Conservation (phyloP, 345 rosid species). For the Syzygium oleosum region DNA sequence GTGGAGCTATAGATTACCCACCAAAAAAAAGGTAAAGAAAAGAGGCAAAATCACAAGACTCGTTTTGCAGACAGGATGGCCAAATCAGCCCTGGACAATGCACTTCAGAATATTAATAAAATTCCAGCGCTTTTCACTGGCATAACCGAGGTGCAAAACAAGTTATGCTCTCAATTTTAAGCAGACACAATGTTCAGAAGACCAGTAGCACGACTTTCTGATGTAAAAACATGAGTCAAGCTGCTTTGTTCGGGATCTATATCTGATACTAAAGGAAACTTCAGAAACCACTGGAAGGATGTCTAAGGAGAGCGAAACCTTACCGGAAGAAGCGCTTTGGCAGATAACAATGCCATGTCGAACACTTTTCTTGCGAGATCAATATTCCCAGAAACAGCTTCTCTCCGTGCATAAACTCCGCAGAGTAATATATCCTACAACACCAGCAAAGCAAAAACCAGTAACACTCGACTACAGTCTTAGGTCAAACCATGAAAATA, state of each 20-base stretch:
- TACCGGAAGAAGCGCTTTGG: conserved; percentile 65
- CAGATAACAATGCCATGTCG: conserved; percentile 86
- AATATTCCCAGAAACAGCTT: conserved; percentile 75
- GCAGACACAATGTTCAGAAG: neutral
- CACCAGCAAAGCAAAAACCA: conserved; percentile 3
- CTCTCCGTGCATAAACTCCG: conserved; percentile 92
- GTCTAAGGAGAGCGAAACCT: neutral
- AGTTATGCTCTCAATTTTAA: neutral
- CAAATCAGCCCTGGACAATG: neutral
- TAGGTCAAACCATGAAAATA: neutral
- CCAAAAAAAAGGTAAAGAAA: neutral
- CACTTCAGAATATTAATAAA: neutral
- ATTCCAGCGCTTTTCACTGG: neutral
- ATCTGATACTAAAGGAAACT: neutral
- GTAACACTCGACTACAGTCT: neutral
- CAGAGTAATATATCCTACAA: conserved; percentile 81
- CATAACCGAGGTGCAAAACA: neutral
- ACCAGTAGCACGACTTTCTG: neutral
- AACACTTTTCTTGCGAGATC: conserved; percentile 83
- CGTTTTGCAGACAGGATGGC: neutral
- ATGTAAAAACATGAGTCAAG: neutral
- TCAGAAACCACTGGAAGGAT: neutral
- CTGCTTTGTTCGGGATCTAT: neutral
- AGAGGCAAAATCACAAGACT: neutral
- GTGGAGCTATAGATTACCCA: neutral